A percentile compares a stretch with the other conserved stretches of the same genome.
phyloP scores from a whole-genome alignment of 805 yeast species.

The Lipomyces yamanashiensis region DNA sequence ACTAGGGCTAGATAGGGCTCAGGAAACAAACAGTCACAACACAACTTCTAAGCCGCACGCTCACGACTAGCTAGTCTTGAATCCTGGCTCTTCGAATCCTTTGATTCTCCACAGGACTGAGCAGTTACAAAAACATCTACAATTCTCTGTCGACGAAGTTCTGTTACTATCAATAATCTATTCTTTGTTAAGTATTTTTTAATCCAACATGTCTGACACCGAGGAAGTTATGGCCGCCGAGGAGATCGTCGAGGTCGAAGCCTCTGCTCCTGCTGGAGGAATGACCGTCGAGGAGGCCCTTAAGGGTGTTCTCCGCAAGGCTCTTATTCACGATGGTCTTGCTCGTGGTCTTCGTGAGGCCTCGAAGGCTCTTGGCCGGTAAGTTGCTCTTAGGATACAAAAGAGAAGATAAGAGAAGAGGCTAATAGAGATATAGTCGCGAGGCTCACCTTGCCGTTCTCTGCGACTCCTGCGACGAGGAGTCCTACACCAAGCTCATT shows the following conservation, averaged over 20 bases:
- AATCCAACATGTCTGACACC: conserved; percentile 45
- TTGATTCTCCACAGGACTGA: conserved; percentile 40
- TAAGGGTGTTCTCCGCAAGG: conserved; percentile 96
- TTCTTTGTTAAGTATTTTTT: neutral
- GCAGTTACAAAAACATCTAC: conserved; percentile 37
- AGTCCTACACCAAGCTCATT: conserved; percentile 91
- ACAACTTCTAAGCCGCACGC: conserved; percentile 17
- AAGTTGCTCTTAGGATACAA: conserved; percentile 12
- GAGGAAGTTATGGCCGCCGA: conserved; percentile 84
- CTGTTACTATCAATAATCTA: conserved; percentile 18
- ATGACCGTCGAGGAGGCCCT: conserved; percentile 98
- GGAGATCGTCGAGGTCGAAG: conserved; percentile 79
- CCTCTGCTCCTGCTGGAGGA: conserved; percentile 79
- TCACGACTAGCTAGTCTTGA: neutral
- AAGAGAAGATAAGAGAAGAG: neutral
- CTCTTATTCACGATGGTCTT: conserved; percentile 98
- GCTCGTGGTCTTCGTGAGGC: conserved; percentile 99
- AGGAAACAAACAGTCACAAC: conserved; percentile 16
- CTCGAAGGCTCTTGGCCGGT: conserved; percentile 93
- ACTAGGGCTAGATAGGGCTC: conserved; percentile 8
- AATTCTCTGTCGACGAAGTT: conserved; percentile 45
- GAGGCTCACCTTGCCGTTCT: conserved; percentile 97
- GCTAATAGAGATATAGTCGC: conserved; percentile 45
- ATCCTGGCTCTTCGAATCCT: conserved; percentile 21
- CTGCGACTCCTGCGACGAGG: conserved; percentile 98